Evolutionary conservation across 73 alveolate species (phyloP), one percentile per base, ranked within the genome.

Genomic region (Symbiodinium pilosum): DNA sequence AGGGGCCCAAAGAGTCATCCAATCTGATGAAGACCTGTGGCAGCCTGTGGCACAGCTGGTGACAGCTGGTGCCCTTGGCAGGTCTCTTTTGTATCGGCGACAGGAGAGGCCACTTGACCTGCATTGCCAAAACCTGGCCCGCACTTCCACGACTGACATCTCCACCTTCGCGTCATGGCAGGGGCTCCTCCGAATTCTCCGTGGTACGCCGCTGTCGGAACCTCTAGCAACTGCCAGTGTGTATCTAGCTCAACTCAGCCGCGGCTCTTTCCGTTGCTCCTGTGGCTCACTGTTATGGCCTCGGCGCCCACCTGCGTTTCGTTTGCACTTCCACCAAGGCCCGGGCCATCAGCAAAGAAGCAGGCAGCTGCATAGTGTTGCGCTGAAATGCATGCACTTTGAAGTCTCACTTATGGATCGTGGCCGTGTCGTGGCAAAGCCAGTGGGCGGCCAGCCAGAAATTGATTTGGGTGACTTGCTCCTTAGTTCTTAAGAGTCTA

Each of bases 141-240:
- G 54, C 51, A 11, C 39, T 32, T 28, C 54, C 16, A 18, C 16
- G 38, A 38, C 36, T 14, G 54, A 38, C 56, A 18, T 16, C 6
- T 11, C 7, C 52, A n/a, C 0, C 42, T 32, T 32, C 11, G 16
- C 30, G 30, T 5, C 88, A 0, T 18, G 43, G 9, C 88, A 91
- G 97, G 97, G 97, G 30, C 88, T 91, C 40, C 89, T 91, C 30
- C 97, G 47, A 52, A 68, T 91, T 71, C 97, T 91, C 42, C 87
- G 97, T 18, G 97, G 88, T 18, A 75, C 88, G 38, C 68, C 89
- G 7, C 51, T 71, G 97, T 26, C 42, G 52, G 28, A 39, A n/a
- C 28, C 95, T n/a, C 52, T 43, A 59, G 86, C 73, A 6, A 6
- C 12, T 51, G 26, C 73, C 73, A 6, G 1, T 9, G 26, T 54